These are phyloP conservation scores for Umbelopsis sp. DNA, from an alignment of 192 early-diverging fungal species.

Conservation along the genomic window DNA sequence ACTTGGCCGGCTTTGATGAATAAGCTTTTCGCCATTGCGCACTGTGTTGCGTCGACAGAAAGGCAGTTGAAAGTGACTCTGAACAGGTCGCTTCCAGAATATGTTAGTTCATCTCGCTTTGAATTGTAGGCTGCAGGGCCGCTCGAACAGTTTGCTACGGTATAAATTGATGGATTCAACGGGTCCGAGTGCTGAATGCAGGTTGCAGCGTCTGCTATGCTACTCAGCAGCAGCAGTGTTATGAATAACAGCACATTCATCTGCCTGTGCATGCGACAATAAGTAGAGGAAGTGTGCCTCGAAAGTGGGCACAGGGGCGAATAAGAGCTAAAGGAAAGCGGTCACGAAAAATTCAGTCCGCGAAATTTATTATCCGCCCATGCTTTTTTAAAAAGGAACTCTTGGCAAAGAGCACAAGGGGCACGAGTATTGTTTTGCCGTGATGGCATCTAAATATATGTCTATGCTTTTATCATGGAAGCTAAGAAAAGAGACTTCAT, in stretches of 20 bases:
- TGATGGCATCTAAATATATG: not conserved
- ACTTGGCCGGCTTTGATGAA: constrained; percentile 32
- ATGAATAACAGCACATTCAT: constrained; percentile 12
- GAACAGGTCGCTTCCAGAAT: not conserved
- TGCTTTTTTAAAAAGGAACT: not conserved
- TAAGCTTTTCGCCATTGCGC: constrained; percentile 23
- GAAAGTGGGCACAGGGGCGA: not conserved
- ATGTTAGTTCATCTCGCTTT: constrained; percentile 7
- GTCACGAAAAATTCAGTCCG: constrained; percentile 1
- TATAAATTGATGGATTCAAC: not conserved
- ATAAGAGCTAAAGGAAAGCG: not conserved
- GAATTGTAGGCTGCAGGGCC: not conserved
- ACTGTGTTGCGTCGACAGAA: not conserved
- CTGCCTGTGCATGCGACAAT: constrained; percentile 1
- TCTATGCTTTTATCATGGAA: constrained; percentile 57
- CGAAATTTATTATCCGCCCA: not conserved
- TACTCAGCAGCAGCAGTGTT: not conserved
- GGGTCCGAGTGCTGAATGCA: constrained; percentile 19
- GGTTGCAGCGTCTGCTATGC: constrained; percentile 11
- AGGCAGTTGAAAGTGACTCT: not conserved
- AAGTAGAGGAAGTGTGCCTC: not conserved
- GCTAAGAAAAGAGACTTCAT: constrained; percentile 65
- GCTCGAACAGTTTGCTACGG: not conserved
- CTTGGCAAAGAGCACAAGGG: constrained; percentile 17
- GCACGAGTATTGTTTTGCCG: not conserved